Evolutionary conservation across 1,139 yeast genomes (phyloP), one percentile per base, ranked within the genome.

Genomic region (Diutina neorugosa): DNA sequence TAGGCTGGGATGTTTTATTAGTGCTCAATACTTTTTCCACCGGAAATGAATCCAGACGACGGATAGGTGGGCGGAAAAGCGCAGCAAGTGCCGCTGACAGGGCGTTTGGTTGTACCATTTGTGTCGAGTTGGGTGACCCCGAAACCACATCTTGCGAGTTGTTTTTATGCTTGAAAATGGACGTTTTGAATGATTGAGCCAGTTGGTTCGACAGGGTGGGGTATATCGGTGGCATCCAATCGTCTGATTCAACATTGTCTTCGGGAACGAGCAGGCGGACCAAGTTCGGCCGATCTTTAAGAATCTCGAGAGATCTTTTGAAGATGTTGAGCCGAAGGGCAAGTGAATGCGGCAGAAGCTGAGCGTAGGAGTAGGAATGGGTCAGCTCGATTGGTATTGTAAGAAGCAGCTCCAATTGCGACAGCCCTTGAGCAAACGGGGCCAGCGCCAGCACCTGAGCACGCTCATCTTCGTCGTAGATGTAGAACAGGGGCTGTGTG

Each of bases 351-450:
- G 90, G 93, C 4, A 94, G 84, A 54, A 86, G 70, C 56, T 86
- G 88, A 5, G 94, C 90, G 65, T 87, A 88, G 0, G 95, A 86
- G 62, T 86, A 88, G 2, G 96, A 86, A 63, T 86, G 93, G 2
- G 94, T 79, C 11, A 94, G 85, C 62, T 86, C 93, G 20, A 83
- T 80, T 4, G 95, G 89, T 62, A 27, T 27, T n/a, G 50, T 16
- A 5, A 46, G 50, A 11, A 46, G 40, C 50, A 27, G 50, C 19
- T 25, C 40, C 43, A 40, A 40, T 18, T n/a, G 43, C 20, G 43
- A 16, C 20, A 40, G 43, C 20, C 20, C 43, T n/a, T 18, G 20
- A 25, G 37, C 19, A 11, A 21, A 14, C 19, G 51, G 25, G 12
- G 41, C 27, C 9, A 41, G 51, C 14, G 43, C 27, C 16, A 20